Evolutionary conservation across 352 stramenopile genomes (phyloP), one percentile per base, ranked within the genome.

Genomic region (Pilasporangium apinafurcum): DNA sequence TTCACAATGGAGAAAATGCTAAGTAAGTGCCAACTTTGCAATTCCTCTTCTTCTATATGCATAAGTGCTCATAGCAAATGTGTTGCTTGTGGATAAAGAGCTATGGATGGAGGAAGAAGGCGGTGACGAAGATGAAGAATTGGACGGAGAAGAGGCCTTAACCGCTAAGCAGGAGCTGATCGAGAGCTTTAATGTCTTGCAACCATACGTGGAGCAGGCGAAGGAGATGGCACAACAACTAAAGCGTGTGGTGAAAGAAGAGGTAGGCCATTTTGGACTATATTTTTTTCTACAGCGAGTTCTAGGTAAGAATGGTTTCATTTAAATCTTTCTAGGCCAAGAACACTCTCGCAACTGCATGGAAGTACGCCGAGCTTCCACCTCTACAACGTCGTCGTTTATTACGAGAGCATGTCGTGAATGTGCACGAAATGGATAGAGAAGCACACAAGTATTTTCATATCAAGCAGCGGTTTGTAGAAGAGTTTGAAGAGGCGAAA

Each of bases 1-100:
- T 91, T 87, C 31, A 79, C 73, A 0, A 82, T 88, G 64, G 68
- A 71, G 3, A 87, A 87, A 53, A 91, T 91, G 76, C 49, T 77
- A 9, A 66, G 75, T 87, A 37, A 25, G 73, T 59, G 9, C 7
- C n/a, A n/a, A 5, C 9, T 12, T 21, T 14, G n/a, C n/a, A n/a
- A n/a, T n/a, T 26, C n/a, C 6, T 45, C 9, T 8, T 14, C 10
- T 25, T 25, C 0, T 20, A 8, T 36, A 14, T 25, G 12, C 18
- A 10, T 47, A 10, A 29, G 13, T 38, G 6, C 12, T 47, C 4
- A 38, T 37, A 17, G 1, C 14, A 8, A 17, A 18, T 59, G 26
- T 13, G 13, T n/a, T 14, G n/a, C n/a, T 21, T 28, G 20, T 49
- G 27, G 12, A 8, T 35, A 3, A 16, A 90, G 78, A 77, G 27